Base-by-base conservation (phyloP, 495 filamentous ascomycete species). In the Patellaria atrata region DNA sequence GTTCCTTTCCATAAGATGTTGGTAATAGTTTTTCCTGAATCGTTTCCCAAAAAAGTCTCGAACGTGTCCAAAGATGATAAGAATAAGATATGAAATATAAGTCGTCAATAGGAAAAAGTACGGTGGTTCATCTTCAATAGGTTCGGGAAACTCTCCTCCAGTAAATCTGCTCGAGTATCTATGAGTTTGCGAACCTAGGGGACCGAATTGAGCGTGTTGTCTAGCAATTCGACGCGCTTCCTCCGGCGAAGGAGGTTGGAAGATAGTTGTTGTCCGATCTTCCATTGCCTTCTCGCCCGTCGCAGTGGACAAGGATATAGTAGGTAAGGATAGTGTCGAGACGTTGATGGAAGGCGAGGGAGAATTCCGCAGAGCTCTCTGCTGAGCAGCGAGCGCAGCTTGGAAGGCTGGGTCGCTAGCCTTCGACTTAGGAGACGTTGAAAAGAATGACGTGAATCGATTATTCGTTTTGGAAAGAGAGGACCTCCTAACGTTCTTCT, bases 41-140 rank as follows among this genome's bases (percentile, higher is more conserved):
- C 83, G 73, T 63, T 94, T 96, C 46, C 91, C 89, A 53, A 97
- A 97, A 58, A 94, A 97, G 58, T 97, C 89, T 45, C 89, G 74
- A 23, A 93, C 71, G 53, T 97, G 89, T 28, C 89, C 89, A 42
- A 93, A 89, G 42, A 84, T 73, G 51, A 97, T 96, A 48, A 97
- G 70, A 44, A 96, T 78, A 46, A 97, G 66, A 58, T 96, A 97
- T 56, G 82, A 91, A 52, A 97, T 78, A 63, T 96, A 96, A 36
- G 89, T 97, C 17, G 89, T 94, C 44, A 96, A 67, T 47, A 97
- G 69, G 56, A 80, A 94, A 62, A 85, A 96, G 64, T 94, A 94
- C 13, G 87, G 83, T 13, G 89, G 89, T 57, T 96, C 89, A 47
- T 97, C 89, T 53, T 91, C 82, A 40, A 94, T 64, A 3, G 86